These are phyloP conservation scores for Solanum rostratum DNA, from an alignment of 257 asterid genomes.

Conservation along the genomic window DNA sequence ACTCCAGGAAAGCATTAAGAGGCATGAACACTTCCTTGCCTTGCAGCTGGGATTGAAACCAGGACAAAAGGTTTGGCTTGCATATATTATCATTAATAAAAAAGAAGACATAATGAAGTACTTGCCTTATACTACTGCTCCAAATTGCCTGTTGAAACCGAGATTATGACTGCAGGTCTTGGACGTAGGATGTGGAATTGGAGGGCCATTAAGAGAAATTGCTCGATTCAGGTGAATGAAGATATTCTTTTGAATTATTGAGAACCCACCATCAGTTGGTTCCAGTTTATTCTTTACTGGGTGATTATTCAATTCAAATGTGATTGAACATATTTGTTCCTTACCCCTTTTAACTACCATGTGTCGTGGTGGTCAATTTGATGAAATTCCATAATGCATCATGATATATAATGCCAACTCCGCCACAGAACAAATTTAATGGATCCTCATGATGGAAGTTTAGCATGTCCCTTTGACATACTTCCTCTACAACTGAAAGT, in stretches of 20 bases:
- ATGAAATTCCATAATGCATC: background rate
- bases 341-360: background rate
- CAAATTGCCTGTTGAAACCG: background rate
- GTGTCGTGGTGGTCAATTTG: background rate
- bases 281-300: background rate
- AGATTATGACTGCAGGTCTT: conserved; percentile 48
- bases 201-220: conserved; percentile 95
- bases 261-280: background rate
- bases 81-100: background rate
- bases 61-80: conserved; percentile 64
- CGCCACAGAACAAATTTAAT: background rate
- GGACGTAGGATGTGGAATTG: conserved; percentile 99
- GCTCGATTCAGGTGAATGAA: conserved; percentile 71
- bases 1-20: conserved; percentile 81
- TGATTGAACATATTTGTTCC: background rate
- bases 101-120: background rate
- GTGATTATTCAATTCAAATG: background rate
- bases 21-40: conserved; percentile 96
- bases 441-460: background rate
- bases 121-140: background rate
- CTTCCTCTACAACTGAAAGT: background rate
- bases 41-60: conserved; percentile 75
- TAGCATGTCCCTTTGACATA: background rate
- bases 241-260: background rate
- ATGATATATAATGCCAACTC: background rate